Base-by-base conservation (phyloP, 495 filamentous ascomycete genomes). In the Durotheca rogersii region DNA sequence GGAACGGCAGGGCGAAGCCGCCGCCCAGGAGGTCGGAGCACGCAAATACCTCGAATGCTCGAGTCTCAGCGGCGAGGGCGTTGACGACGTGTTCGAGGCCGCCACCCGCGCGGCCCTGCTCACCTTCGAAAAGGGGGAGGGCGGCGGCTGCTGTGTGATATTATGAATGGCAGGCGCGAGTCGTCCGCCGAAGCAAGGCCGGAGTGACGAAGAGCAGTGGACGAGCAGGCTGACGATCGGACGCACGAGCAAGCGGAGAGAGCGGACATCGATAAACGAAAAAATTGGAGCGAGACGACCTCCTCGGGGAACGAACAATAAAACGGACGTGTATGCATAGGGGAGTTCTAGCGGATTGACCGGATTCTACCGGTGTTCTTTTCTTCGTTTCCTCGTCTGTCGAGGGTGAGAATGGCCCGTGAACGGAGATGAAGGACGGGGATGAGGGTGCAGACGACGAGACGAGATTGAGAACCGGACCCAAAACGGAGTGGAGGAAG, bases 31-130 rank as follows among this genome's bases (percentile, higher is more conserved):
- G 48, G 87, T 96, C 60, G 90, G 92, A 32, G 93, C 92, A 41
- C 80, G 88, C 56, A 95, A 95, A 72, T 99, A 99, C 59, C 84
- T 99, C 38, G 93, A 99, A 66, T 99, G 93, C 72, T 96, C 91
- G 3, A 92, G 88, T 21, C 70, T 99, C 56, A 96, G 88, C n/a
- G 93, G 93, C 38, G 94, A 99, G 65, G 93, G 93, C 9, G 93
- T 99, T 16, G 93, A 99, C 68, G 93, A 99, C 70, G 93, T 99
- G 9, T 99, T 99, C 63, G 93, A 99, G 67, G 93, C 93, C 19
- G 93, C 93, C 6, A 99, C 93, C 43, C 80, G 93, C 62, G 92
- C 93, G n/a, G 91, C 93, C 19, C 74, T 99, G 44, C 78, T 96
- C 14, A 92, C 84, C 27, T 93, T 94, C 48, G 92, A 97, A 61